A percentile compares a stretch with the other conserved stretches of the same genome.
Evolutionary conservation across 2,329 filamentous ascomycete species (phyloP).

Genomic region (Ilyonectria destructans): DNA sequence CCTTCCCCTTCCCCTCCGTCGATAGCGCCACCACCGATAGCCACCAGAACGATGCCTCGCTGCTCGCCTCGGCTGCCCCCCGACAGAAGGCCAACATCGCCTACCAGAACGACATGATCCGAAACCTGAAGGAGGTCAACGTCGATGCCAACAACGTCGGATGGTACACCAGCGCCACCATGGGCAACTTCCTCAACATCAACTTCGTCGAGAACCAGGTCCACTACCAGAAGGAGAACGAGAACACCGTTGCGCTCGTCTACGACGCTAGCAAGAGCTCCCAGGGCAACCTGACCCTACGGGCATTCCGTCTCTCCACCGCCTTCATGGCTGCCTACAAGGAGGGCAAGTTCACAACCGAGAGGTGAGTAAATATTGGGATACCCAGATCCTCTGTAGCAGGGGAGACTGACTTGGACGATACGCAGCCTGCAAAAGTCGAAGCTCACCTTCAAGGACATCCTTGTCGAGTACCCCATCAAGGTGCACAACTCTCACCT

Average conservation of each 20-base stretch:
- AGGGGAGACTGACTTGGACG: slow-evolving; percentile 36
- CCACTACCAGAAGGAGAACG: slow-evolving; percentile 97
- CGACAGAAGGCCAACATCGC: slow-evolving; percentile 90
- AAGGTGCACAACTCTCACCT: slow-evolving; percentile 97
- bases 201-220: slow-evolving; percentile 98
- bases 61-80: slow-evolving; percentile 88
- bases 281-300: slow-evolving; percentile 89
- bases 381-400: slow-evolving; percentile 3
- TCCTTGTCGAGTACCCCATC: slow-evolving; percentile 91
- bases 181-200: slow-evolving; percentile 98
- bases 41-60: slow-evolving; percentile 83
- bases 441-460: slow-evolving; percentile 93
- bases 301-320: slow-evolving; percentile 91
- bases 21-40: slow-evolving; percentile 79
- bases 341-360: slow-evolving; percentile 97
- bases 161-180: slow-evolving; percentile 98
- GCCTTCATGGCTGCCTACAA: slow-evolving; percentile 93
- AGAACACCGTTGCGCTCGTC: slow-evolving; percentile 88
- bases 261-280: slow-evolving; percentile 97
- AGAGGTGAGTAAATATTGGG: slow-evolving; percentile 76
- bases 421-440: slow-evolving; percentile 87
- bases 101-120: slow-evolving; percentile 98
- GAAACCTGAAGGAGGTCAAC: slow-evolving; percentile 96
- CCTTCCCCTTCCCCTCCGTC: slow-evolving; percentile 91
- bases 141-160: slow-evolving; percentile 98